Conservation (phyloP, 208 protist species). For the Trypanosoma melophagium region DNA sequence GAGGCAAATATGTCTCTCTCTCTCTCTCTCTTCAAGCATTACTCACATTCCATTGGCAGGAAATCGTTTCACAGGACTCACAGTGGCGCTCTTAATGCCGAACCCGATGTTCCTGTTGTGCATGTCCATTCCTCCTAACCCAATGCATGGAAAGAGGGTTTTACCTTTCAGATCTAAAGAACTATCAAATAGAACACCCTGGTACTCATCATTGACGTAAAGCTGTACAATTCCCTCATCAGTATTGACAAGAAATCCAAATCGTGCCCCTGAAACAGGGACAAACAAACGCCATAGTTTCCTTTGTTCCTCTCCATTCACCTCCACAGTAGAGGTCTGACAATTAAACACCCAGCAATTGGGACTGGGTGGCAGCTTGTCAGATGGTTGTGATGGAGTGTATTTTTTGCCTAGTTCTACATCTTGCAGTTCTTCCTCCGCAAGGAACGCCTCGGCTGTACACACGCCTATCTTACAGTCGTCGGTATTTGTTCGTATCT, state of each 20-base stretch:
- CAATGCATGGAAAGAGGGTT: conserved; percentile 69
- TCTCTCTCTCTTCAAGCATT: neutral
- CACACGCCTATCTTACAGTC: conserved; percentile 77
- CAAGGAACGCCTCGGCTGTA: conserved; percentile 44
- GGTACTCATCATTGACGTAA: conserved; percentile 78
- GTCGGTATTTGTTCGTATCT: conserved; percentile 72
- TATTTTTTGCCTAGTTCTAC: conserved; percentile 32
- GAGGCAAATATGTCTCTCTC: neutral
- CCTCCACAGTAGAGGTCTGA: conserved; percentile 70
- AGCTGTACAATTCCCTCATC: conserved; percentile 76
- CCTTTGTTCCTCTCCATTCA: conserved; percentile 62
- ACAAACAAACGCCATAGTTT: conserved; percentile 78
- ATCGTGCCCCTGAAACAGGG: conserved; percentile 52
- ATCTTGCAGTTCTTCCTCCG: conserved; percentile 34
- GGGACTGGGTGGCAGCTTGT: neutral
- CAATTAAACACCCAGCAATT: conserved; percentile 59
- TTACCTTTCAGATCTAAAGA: conserved; percentile 52
- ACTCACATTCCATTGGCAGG: neutral
- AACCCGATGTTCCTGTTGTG: conserved; percentile 65
- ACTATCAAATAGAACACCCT: conserved; percentile 66
- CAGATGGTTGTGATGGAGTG: neutral
- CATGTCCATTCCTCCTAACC: conserved; percentile 64
- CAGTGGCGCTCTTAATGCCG: conserved; percentile 49
- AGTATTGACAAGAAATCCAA: conserved; percentile 85
- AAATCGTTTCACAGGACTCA: conserved; percentile 31